Evolutionary conservation across 176 grass and related monocot genomes (phyloP), one percentile per base, ranked within the genome.

Genomic region (Sorghum bicolor): DNA sequence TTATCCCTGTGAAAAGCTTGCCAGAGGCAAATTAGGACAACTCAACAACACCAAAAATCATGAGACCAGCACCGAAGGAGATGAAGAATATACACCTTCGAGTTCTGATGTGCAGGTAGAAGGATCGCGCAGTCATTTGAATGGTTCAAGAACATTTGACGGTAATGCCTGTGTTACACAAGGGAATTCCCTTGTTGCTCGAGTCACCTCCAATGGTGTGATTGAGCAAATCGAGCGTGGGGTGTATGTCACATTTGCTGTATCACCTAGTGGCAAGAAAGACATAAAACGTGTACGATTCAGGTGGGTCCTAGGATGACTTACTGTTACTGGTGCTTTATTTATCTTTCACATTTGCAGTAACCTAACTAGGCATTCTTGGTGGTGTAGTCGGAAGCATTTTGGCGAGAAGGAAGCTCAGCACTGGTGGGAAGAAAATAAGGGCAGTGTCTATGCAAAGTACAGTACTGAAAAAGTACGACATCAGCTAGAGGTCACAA

Each of bases 331-430:
- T 75, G 30, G 29, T 64, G 16, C 4, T 20, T 70, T 10, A 8
- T 70, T 3, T 28, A 53, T 4, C 0, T 17, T 53, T 57, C 63
- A 38, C 25, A 31, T 67, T 13, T 67, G 33, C n/a, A 16, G 15
- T 76, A 90, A 79, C 30, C 40, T 53, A 38, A 68, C n/a, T 8
- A 40, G 10, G 12, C 20, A 67, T 67, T 55, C 14, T 82, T 48
- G 62, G 34, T 72, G 85, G 29, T 84, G 53, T 85, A 98, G 93
- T 70, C 96, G 89, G 62, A 98, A 93, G 82, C 93, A 95, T 87
- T 98, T 93, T 62, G 90, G 89, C 22, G 87, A 95, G 64, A 93
- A 95, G 75, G 91, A 90, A 53, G 96, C 96, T 20, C 87, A 98
- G 45, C 30, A 64, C 39, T 98, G 96, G 96, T 98, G 96, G 96